Base-by-base conservation (phyloP, 805 yeast species). In the Metschnikowia vanudenii region DNA sequence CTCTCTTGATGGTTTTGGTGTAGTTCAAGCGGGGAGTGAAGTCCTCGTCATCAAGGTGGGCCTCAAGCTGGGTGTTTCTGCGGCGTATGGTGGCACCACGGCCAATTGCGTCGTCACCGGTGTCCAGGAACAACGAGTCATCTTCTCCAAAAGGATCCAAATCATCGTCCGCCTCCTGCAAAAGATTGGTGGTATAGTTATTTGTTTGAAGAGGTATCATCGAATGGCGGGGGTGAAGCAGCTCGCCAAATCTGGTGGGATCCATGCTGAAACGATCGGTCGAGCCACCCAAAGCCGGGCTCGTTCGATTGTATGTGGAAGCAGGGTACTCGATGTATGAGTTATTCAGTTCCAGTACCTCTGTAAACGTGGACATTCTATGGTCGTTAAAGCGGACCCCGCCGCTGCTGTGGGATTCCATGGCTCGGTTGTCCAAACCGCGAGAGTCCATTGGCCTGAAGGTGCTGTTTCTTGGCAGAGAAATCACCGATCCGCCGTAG, bases 121-220 rank as follows among this genome's bases (percentile, higher is more conserved):
- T 65, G 26, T 72, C 75, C 3, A 68, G 63, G 46, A 71, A 73
- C 26, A 73, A 57, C 44, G 74, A 68, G 46, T 70, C 76, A 49
- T 69, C 74, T 50, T 71, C 75, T 26, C 73, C 75, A 51, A 71
- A 72, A 1, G 76, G 76, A 52, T 72, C 76, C 39, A 64, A 43
- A 41, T 60, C 69, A 3, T 60, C 70, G 37, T 62, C 67, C 13
- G 71, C 68, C 41, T 72, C 76, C 52, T 69, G 67, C 45, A 73
- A 53, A 14, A 70, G 65, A 50, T 73, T 73, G 26, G 69, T 66
- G 51, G 59, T 55, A 50, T 73, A 73, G 50, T 72, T 64, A 37
- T 68, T 48, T 12, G 57, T 39, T 38, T 54, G 55, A 14, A 47
- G 37, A 4, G 51, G 49, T 31, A 41, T n/a, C 48, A 43, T 28